phyloP scores from a whole-genome alignment of 139 green algal genomes.

The Micromonas pusilla region DNA sequence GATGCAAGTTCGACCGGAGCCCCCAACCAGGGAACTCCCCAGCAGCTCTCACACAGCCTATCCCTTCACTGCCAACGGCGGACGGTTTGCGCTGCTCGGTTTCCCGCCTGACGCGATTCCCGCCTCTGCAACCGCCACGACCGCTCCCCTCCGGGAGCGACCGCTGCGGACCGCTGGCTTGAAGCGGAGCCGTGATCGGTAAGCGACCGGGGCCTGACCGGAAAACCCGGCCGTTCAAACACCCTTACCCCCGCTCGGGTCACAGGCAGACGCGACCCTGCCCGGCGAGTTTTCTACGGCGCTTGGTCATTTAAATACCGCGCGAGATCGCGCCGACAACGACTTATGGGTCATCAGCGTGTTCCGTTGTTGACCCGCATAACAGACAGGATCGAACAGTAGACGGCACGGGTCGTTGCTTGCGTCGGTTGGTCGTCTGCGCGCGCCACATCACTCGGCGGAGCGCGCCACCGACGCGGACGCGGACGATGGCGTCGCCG shows the following conservation, averaged over 20 bases:
- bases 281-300: slow-evolving; percentile 17
- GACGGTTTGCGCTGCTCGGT: slow-evolving; percentile 41
- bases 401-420: too few relatives aligned
- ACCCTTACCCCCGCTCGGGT: slow-evolving; percentile 28
- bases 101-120: slow-evolving; percentile 41
- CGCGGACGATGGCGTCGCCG: too few relatives aligned
- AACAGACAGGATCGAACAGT: too few relatives aligned
- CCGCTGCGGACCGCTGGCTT: slow-evolving; percentile 29
- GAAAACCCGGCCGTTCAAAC: slow-evolving; percentile 5
- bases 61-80: slow-evolving; percentile 15
- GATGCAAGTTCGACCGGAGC: background rate
- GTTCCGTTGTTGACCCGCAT: background rate
- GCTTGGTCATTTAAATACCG: background rate
- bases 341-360: background rate
- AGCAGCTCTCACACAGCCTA: background rate
- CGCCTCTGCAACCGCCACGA: slow-evolving; percentile 33
- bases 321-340: background rate
- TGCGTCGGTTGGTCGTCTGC: too few relatives aligned
- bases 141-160: slow-evolving; percentile 1
- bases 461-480: too few relatives aligned
- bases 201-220: slow-evolving; percentile 5
- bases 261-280: slow-evolving; percentile 33
- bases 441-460: too few relatives aligned
- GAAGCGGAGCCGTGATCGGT: slow-evolving; percentile 32
- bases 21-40: background rate